Conservation (phyloP, 2,329 filamentous ascomycete species). For the Microdochium bolleyi region DNA sequence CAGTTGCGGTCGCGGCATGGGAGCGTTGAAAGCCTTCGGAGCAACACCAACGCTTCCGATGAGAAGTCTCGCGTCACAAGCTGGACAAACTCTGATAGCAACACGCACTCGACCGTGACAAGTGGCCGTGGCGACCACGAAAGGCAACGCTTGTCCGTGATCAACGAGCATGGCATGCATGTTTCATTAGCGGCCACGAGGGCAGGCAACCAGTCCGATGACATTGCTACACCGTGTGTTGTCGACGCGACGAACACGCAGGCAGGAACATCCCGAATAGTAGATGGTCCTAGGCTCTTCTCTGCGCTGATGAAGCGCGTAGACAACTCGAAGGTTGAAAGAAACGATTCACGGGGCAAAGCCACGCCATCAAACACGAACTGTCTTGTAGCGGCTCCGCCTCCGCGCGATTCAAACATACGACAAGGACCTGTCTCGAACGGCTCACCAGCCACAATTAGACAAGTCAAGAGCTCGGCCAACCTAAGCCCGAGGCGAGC, state of each 20-base stretch:
- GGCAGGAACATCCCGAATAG: slow-evolving; percentile 7
- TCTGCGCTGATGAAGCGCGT: slow-evolving; percentile 55
- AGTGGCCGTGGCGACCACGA: slow-evolving; percentile 34
- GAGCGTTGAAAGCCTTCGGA: slow-evolving; percentile 42
- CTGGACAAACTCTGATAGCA: slow-evolving; percentile 58
- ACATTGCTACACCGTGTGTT: too few species aligned
- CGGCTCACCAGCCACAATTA: not conserved
- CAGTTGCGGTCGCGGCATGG: slow-evolving; percentile 43
- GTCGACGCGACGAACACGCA: not conserved
- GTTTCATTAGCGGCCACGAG: slow-evolving; percentile 28
- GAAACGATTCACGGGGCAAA: slow-evolving; percentile 10
- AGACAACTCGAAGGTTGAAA: slow-evolving; percentile 23
- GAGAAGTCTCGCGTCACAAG: slow-evolving; percentile 63
- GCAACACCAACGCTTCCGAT: slow-evolving; percentile 30
- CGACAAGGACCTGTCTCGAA: not conserved
- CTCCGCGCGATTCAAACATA: not conserved
- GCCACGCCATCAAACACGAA: slow-evolving; percentile 8
- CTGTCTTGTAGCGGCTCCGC: too few species aligned
- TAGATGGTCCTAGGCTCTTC: slow-evolving; percentile 53
- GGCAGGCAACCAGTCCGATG: slow-evolving; percentile 4
- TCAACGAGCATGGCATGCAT: slow-evolving; percentile 47
- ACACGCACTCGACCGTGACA: slow-evolving; percentile 40
- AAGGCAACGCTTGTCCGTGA: slow-evolving; percentile 53
- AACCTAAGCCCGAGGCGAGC: not conserved
- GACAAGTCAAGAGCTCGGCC: not conserved